Evolutionary conservation across 2,329 filamentous ascomycete species (phyloP), one percentile per base, ranked within the genome.

Genomic region (Rutstroemia sp.): DNA sequence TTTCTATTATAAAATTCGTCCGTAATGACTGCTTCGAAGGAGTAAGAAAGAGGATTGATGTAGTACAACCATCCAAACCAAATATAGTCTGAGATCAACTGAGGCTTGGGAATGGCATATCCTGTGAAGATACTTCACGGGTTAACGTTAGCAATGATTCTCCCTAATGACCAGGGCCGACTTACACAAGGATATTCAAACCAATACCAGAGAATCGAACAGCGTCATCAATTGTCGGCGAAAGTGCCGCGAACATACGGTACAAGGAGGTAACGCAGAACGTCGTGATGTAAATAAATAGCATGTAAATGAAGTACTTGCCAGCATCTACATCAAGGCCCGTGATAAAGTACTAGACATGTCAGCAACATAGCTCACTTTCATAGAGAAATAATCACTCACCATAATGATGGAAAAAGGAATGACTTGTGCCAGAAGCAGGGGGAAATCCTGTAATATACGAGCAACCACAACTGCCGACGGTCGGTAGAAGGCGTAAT

Each of bases 401-500:
- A 55, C 52, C 21, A 55, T n/a, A 63, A 86, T 78, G 49, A 87
- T 71, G 2, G 75, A 74, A 64, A 87, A 87, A 2, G 83, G 73
- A 16, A 81, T 70, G 46, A 82, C 78, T 71, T 84, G 80, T 4
- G 75, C 69, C 21, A 83, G 69, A 23, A 87, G 72, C 6, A 85
- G 71, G 0, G 84, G 83, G 34, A 87, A 72, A 65, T 88, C 84
- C 23, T 82, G 77, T 4, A 87, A 67, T 2, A 86, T 79, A 56
- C 83, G 76, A n/a, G 82, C 83, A 56, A 87, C 75, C 4, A 75
- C 76, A 48, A 87, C 82, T 39, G 84, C 84, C 38, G 82, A 83
- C 0, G 84, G 84, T n/a, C 82, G 77, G 65, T 87, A 87, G 68
- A 87, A 87, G 0, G 83, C 83, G 64, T 86, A 88, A 37, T 83